Base-by-base conservation (phyloP, 305 asterid species). In the Petunia hybrid region DNA sequence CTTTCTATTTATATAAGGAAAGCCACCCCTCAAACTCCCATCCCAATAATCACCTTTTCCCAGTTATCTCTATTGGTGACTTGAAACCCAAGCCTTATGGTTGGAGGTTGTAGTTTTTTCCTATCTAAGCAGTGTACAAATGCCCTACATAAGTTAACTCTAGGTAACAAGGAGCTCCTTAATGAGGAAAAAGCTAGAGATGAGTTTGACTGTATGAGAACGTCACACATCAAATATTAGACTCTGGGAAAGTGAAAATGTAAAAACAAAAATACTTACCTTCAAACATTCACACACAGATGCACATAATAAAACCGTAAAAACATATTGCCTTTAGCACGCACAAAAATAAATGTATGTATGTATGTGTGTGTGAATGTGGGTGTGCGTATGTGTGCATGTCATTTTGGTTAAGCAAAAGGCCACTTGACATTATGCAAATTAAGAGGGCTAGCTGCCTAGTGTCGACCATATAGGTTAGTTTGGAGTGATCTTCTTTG, bases 201-300 rank as follows among this genome's bases (percentile, higher is more conserved):
- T 62, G 41, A 2, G 4, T 35, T 22, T 22, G 31, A 22, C 31
- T 1, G 31, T 12, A 12, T 38, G 22, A 39, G 71, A 65, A 65
- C 39, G 46, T 42, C 31, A 56, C 14, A 0, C 56, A 42, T 16
- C 76, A 68, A 64, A 42, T 9, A 67, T 42, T 67, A 67, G 43
- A 41, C 74, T 7, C 12, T 6, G 14, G 9, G 5, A n/a, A 42
- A 67, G 31, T 22, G 31, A 42, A 67, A 31, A 35, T 6, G 22
- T 4, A 7, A 42, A 41, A 68, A 7, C 8, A 42, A 46, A 67
- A 6, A 42, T 42, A 42, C 56, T 68, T 41, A 0, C 41, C 16
- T 68, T 68, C n/a, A 41, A 55, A 42, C 8, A 68, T 8, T 42
- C n/a, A 68, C 60, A 42, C 75, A n/a, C 53, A 68, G n/a, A 22